These are phyloP conservation scores for Podila minutissima DNA, from an alignment of 192 early-diverging fungal species.

Conservation along the genomic window DNA sequence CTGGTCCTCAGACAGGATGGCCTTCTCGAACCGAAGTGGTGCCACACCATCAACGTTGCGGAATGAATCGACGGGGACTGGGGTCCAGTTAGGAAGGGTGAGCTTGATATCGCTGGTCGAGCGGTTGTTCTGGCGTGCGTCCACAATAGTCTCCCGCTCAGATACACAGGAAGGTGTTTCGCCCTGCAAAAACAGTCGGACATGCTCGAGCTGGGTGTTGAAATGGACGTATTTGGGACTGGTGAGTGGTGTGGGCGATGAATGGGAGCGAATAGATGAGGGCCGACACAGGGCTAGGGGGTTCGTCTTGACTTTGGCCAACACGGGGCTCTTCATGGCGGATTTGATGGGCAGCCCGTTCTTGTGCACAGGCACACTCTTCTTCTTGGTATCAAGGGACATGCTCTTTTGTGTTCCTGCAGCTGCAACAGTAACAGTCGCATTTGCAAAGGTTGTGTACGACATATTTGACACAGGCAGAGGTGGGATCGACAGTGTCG, in stretches of 20 bases:
- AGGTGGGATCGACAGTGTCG: neutral
- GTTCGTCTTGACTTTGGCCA: neutral
- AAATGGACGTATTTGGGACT: constrained; percentile 74
- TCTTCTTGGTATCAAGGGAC: constrained; percentile 5
- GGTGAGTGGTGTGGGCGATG: constrained; percentile 54
- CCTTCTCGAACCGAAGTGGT: constrained; percentile 61
- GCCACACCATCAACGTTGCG: constrained; percentile 25
- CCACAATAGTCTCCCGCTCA: constrained; percentile 36
- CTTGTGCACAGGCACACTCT: constrained; percentile 33
- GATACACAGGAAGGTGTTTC: constrained; percentile 67
- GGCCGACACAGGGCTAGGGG: constrained; percentile 9
- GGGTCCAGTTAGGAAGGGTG: constrained; percentile 47
- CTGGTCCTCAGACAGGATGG: constrained; percentile 61
- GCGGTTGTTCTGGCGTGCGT: constrained; percentile 20
- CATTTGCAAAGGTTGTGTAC: neutral
- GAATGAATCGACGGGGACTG: constrained; percentile 16
- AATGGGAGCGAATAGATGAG: constrained; percentile 21
- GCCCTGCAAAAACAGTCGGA: constrained; percentile 74
- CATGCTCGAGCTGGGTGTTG: constrained; percentile 72
- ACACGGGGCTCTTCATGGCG: constrained; percentile 30
- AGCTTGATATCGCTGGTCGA: constrained; percentile 33
- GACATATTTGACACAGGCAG: neutral
- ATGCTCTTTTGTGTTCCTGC: neutral
- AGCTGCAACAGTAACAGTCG: neutral
- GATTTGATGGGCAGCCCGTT: constrained; percentile 47